Evolutionary conservation across 352 stramenopile genomes (phyloP).

Genomic region (Phytophthora pisi): DNA sequence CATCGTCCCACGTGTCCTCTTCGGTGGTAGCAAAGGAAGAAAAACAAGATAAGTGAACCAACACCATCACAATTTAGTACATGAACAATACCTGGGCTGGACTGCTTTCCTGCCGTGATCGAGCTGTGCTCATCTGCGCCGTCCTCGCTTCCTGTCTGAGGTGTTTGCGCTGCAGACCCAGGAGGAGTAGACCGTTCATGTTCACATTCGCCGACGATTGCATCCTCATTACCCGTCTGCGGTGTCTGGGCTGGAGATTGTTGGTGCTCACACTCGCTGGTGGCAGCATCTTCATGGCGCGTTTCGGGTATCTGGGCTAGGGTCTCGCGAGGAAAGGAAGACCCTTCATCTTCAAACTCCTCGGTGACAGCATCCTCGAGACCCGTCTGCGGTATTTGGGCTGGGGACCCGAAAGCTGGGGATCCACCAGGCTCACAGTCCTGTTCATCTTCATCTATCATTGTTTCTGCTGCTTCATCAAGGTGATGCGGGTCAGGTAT

Average conservation of each 20-base stretch:
- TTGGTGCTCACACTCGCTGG: background rate
- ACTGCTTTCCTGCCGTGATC: constrained; percentile 37
- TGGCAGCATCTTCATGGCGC: background rate
- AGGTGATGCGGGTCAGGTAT: background rate
- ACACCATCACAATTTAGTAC: background rate
- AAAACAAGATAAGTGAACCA: background rate
- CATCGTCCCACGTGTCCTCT: constrained; percentile 33
- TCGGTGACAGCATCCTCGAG: background rate
- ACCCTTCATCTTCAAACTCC: constrained; percentile 2
- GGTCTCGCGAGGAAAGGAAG: background rate
- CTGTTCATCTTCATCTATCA: constrained; percentile 7
- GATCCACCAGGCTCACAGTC: constrained; percentile 5
- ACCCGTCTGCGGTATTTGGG: constrained; percentile 1
- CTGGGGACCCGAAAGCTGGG: background rate
- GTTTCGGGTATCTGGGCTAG: constrained; percentile 1
- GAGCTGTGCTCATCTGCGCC: constrained; percentile 40
- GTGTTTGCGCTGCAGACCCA: constrained; percentile 23
- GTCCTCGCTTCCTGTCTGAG: constrained; percentile 35
- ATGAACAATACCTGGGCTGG: constrained; percentile 41
- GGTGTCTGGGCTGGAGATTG: constrained; percentile 9
- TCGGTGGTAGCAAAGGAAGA: background rate
- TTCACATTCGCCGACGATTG: constrained; percentile 5
- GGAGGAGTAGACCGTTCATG: constrained; percentile 15
- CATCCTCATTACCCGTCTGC: constrained; percentile 4
- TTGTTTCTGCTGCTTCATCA: constrained; percentile 1